Base-by-base conservation (phyloP, 2,329 filamentous ascomycete species). In the Monilinia aucupariae region DNA sequence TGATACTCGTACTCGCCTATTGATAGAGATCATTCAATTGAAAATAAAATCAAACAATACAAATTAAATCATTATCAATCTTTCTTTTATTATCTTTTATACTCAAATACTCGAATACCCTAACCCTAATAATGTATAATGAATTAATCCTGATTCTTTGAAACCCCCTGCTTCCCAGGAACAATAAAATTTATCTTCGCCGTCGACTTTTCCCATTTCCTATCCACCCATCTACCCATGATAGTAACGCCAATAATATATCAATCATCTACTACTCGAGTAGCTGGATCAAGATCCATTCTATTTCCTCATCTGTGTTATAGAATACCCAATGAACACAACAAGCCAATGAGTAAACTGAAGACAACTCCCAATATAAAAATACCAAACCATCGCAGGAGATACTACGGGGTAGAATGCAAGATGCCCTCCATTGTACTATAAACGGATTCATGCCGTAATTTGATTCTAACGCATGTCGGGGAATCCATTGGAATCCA, bases 401-500 rank as follows among this genome's bases (percentile, higher is more conserved):
- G 12, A 41, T 30, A 12, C 27, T 4, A 32, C 27, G 30, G 7
- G 15, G 12, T 12, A 56, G 20, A 47, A 41, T 6, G 7, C n/a
- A 37, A 25, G n/a, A 48, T 34, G 27, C 7, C 13, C 17, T 49
- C 13, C 8, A 48, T 32, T 7, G 9, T 15, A 61, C 4, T n/a
- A 43, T 13, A 9, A 9, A 15, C 17, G 9, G 13, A 56, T 41
- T 41, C 34, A 64, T 41, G 41, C 56, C 2, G 32, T 48, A 59
- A 66, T 65, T 15, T 53, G 62, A 49, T 63, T 67, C 13, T 65
- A 62, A 49, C 53, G 22, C 64, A 67, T 65, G 3, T 55, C 66
- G 22, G 54, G 34, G 53, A 71, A 69, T 8, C 69, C 70, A 66
- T 68, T 65, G 3, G 66, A 66, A 56, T 75, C 71, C 49, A 75